Evolutionary conservation across 106 monocot genomes (phyloP).

Genomic region (Vanilla planifolia): DNA sequence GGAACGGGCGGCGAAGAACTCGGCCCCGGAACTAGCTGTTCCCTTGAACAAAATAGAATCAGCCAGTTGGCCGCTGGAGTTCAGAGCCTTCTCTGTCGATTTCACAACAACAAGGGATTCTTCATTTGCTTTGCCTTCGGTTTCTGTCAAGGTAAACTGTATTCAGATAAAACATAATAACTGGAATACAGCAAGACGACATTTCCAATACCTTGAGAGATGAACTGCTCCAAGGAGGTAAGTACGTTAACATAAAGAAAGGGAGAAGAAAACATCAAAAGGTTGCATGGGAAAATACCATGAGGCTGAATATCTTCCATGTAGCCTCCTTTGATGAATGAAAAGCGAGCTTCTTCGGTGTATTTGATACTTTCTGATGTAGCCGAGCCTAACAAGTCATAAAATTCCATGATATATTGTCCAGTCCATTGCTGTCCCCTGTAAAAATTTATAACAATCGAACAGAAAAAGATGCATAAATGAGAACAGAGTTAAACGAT

Average conservation of each 20-base stretch:
- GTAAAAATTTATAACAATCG: conserved; percentile 1
- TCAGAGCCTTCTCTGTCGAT: conserved; percentile 48
- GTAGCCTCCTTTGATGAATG: conserved; percentile 83
- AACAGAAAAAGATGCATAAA: not conserved
- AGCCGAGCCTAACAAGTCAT: conserved; percentile 42
- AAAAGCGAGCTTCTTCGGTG: conserved; percentile 85
- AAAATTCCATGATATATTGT: conserved; percentile 74
- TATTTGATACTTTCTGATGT: conserved; percentile 9
- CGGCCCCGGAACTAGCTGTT: conserved; percentile 58
- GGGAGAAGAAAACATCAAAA: not conserved
- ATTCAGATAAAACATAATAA: not conserved
- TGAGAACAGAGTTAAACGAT: too few species aligned
- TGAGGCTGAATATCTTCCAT: conserved; percentile 44
- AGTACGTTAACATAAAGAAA: not conserved
- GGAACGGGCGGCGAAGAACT: conserved; percentile 72
- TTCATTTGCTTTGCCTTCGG: conserved; percentile 25
- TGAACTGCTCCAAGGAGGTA: not conserved
- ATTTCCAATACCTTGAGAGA: not conserved
- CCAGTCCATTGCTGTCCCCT: conserved; percentile 93
- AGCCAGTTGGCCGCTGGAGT: conserved; percentile 22
- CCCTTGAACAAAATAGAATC: conserved; percentile 83
- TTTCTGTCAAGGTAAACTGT: conserved; percentile 23
- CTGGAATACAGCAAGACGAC: not conserved
- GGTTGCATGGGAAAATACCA: conserved; percentile 27
- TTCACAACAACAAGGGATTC: conserved; percentile 43